phyloP scores from a whole-genome alignment of 2,329 filamentous ascomycete species.

The Podosphaera xanthii region DNA sequence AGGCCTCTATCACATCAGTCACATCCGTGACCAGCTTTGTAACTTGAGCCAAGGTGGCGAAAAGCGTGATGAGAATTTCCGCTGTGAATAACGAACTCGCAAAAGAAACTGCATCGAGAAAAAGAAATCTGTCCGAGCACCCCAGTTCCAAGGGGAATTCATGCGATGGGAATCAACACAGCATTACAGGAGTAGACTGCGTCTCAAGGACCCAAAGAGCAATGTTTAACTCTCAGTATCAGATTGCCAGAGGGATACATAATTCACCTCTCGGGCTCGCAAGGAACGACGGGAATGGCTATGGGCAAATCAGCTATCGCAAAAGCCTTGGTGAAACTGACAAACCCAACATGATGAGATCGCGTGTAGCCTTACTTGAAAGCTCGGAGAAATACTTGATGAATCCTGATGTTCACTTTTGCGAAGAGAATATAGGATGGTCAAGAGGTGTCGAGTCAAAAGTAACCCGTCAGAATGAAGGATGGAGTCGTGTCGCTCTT shows the following conservation, averaged over 20 bases:
- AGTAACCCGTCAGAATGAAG: slow-evolving; percentile 10
- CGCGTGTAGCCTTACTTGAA: too few relatives aligned
- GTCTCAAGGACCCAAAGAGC: too few relatives aligned
- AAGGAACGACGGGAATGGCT: slow-evolving; percentile 7
- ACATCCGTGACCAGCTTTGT: too few relatives aligned
- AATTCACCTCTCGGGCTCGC: not conserved
- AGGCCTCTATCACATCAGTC: too few relatives aligned
- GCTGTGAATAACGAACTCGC: not conserved
- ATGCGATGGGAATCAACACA: too few relatives aligned
- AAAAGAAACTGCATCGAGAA: not conserved
- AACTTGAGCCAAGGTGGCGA: too few relatives aligned
- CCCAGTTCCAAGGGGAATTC: too few relatives aligned
- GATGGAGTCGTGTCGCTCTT: slow-evolving; percentile 33
- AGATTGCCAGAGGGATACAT: not conserved
- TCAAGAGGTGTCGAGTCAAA: too few relatives aligned
- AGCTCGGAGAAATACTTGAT: too few relatives aligned
- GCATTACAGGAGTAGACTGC: too few relatives aligned
- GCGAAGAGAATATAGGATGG: too few relatives aligned
- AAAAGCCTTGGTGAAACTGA: slow-evolving; percentile 7
- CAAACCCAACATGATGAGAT: not conserved
- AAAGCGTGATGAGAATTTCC: not conserved
- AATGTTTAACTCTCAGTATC: not conserved
- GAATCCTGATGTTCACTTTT: too few relatives aligned
- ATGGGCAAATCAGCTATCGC: slow-evolving; percentile 20
- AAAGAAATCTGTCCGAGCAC: not conserved